Base-by-base conservation (phyloP, 169 alveolate genomes). In the Plasmodium yoelii region DNA sequence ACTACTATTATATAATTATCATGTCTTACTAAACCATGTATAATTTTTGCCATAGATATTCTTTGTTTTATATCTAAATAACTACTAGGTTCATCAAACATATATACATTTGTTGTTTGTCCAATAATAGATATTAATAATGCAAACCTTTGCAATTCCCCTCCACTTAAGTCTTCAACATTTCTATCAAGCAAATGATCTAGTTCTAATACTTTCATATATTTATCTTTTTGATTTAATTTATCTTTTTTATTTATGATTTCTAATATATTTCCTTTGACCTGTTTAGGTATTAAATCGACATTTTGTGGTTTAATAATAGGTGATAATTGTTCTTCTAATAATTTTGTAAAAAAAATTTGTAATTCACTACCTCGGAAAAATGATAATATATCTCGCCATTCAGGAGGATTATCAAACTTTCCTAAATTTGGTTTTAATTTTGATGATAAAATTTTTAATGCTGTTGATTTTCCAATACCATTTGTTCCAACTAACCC, bases 1-100 rank as follows among this genome's bases (percentile, higher is more conserved):
- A 97, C 99, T 59, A 96, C 99, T 53, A 98, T 97, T 24, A 99
- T 97, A 92, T 98, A 99, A 84, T 97, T 97, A 73, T 98, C 99
- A 60, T 95, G 96, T 13, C 91, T 75, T 18, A 97, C 93, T 19
- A 96, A 88, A 42, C 94, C 92, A 34, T 99, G 95, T 26, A 98
- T 98, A 26, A 97, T 96, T 53, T 93, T 93, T 10, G 99, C 99
- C 51, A 99, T 99, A 34, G 96, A 95, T 15, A 99, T 96, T 67
- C 99, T 94, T 93, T 98, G 99, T 89, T 95, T 97, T 18, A 99
- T 99, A 94, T 99, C 99, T 71, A 98, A 95, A 93, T 99, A 99
- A 57, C 99, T 97, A 70, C 99, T 96, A 0, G 99, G 99, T 95
- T 99, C 99, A 92, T 99, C 99, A 90, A 98, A 98, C 99, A 98